Evolutionary conservation across 148 eudicot genomes (phyloP).

Genomic region (Arbutus unedo): DNA sequence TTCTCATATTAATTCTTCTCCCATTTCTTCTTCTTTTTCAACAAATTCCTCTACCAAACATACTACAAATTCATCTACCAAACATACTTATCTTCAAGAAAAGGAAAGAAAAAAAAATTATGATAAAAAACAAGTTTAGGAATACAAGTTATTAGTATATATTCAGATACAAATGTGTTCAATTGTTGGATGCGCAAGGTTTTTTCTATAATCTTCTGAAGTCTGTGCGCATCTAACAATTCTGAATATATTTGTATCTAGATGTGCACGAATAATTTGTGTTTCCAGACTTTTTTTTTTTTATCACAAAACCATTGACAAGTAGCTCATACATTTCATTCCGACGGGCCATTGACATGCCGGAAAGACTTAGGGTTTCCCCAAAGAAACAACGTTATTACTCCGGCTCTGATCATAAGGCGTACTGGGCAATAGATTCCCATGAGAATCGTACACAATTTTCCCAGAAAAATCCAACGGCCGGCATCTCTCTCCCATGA

Average conservation of each 20-base stretch:
- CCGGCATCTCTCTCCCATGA: conserved; percentile 70
- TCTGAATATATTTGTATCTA: too few species aligned
- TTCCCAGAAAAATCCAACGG: conserved; percentile 75
- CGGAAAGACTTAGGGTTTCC: background rate
- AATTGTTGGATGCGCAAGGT: too few species aligned
- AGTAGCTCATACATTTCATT: too few species aligned
- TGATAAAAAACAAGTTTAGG: background rate
- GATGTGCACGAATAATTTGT: too few species aligned
- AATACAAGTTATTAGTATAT: too few species aligned
- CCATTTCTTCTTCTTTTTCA: background rate
- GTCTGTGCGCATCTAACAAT: too few species aligned
- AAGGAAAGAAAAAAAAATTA: background rate
- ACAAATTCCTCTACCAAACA: background rate
- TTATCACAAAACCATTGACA: too few species aligned
- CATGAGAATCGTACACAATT: conserved; percentile 63
- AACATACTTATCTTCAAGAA: background rate
- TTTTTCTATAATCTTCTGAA: too few species aligned
- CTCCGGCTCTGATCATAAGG: background rate
- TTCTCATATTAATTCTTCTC: background rate
- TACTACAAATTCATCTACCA: background rate
- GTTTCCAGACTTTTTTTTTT: too few species aligned
- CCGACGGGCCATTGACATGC: background rate
- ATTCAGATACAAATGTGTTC: too few species aligned
- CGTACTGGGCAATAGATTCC: conserved; percentile 47
- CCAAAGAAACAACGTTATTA: background rate